These are phyloP conservation scores for Neurospora sp. DNA, from an alignment of 495 filamentous ascomycete species.

Conservation along the genomic window DNA sequence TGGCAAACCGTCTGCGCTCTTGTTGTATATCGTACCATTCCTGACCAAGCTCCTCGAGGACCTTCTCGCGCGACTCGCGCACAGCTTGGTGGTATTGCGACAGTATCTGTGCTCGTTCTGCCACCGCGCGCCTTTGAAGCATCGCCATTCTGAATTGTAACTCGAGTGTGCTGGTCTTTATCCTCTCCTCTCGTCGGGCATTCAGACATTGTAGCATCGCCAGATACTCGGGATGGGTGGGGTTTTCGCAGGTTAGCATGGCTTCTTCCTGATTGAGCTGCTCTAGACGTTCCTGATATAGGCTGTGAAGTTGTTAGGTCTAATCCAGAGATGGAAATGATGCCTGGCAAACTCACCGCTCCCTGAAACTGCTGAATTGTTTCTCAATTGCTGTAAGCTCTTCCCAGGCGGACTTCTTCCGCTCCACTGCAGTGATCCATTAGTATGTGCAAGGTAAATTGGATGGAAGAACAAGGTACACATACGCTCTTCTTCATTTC, in stretches of 20 bases:
- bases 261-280: conserved; percentile 74
- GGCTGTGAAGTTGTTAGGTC: conserved; percentile 37
- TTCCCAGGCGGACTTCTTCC: conserved; percentile 72
- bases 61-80: conserved; percentile 67
- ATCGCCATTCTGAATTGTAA: conserved; percentile 62
- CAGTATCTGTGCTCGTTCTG: conserved; percentile 71
- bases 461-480: conserved; percentile 1
- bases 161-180: conserved; percentile 61
- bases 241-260: conserved; percentile 62
- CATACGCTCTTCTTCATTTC: conserved; percentile 71
- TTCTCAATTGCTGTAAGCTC: conserved; percentile 68
- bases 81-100: conserved; percentile 78
- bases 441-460: conserved; percentile 20
- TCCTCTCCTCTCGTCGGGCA: conserved; percentile 66
- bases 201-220: conserved; percentile 77
- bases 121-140: conserved; percentile 60
- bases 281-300: conserved; percentile 78
- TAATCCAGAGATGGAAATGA: background rate
- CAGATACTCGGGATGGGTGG: conserved; percentile 80
- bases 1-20: conserved; percentile 74
- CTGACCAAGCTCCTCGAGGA: conserved; percentile 70
- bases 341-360: conserved; percentile 51
- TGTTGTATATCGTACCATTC: conserved; percentile 87
- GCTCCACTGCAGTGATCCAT: conserved; percentile 49
- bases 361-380: conserved; percentile 73